Evolutionary conservation across 2,329 filamentous ascomycete species (phyloP), one percentile per base, ranked within the genome.

Genomic region (Incumbomyces delicatus): DNA sequence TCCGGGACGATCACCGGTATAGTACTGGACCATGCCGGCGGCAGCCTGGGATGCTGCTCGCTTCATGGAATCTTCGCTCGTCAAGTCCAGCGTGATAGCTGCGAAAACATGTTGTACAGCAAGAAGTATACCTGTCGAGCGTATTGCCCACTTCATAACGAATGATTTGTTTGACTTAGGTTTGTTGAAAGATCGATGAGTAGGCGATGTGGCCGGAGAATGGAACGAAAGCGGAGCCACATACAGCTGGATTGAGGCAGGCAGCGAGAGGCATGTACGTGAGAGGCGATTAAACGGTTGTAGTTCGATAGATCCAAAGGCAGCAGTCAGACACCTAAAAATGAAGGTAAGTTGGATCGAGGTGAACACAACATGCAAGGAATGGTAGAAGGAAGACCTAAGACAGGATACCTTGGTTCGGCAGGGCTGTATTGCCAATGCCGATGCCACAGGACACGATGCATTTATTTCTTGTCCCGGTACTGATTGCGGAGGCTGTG

Each of bases 11-110:
- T 72, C 69, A 20, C 67, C 69, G n/a, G 55, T 57, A 54, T 78
- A 78, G 51, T 73, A 73, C 20, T 60, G 63, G 58, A 78, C 72
- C 63, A 78, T 70, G 37, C 66, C 66, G 51, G 63, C 64, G 3
- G 70, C 69, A 42, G 71, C 59, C 16, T 63, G 62, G 44, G 64
- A 65, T 6, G 72, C 66, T 13, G 69, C 68, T 45, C 61, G 55
- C 49, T 70, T 73, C 51, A 75, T 70, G 2, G 70, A 73, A 13
- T 64, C 71, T 62, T 51, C 31, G 41, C 41, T 53, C 31, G 46
- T 39, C 6, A 57, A 29, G 46, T 57, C 52, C 18, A 58, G 43
- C 20, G 43, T 47, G 35, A 58, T 53, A 16, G 53, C 56, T 16
- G 44, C 49, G 13, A 36, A 34, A 27, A 40, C 50, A 53, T 49